Base-by-base conservation (phyloP, 2,329 filamentous ascomycete genomes). In the Neurospora sp. region DNA sequence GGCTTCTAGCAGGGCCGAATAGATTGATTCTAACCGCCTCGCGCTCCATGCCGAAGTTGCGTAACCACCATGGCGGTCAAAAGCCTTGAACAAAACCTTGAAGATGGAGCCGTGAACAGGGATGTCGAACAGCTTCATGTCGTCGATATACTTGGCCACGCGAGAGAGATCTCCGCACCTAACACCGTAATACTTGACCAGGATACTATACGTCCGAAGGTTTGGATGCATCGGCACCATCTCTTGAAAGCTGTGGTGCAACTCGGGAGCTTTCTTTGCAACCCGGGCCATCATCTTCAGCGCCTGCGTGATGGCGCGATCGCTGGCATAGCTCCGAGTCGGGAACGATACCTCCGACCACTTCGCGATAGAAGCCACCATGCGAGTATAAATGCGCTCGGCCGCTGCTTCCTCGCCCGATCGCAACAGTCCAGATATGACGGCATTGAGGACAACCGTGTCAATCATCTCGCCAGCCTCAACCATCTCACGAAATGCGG, bases 381-480 rank as follows among this genome's bases (percentile, higher is more conserved):
- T 98, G 71, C 89, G 89, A 70, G 88, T 83, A 76, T 97, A 97
- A 11, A 97, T 88, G 71, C 91, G 86, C 74, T 95, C 89, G 2
- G 94, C 96, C 0, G 92, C 89, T 6, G 84, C 81, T 46, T 90
- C 87, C 77, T 99, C 94, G 52, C 91, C 90, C 15, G 90, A 89
- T 69, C 88, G 85, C 62, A 97, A 84, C 23, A 98, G 85, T 1
- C 93, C 89, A 0, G 89, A 85, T 72, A 98, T 92, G 75, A 97
- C 89, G 74, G 91, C 92, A 77, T 98, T 98, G 78, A 98, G 84
- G 15, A 93, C 91, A 2, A 91, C 85, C 0, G 92, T 94, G 78
- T 98, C 95, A 69, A 99, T 89, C 72, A 97, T 89, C 78, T 98
- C 92, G 40, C 93, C 93, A 0, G 89, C 87, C 43, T 91, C 83